These are phyloP conservation scores for Exophiala oligosperma DNA, from an alignment of 2,329 filamentous ascomycete species.

Conservation along the genomic window DNA sequence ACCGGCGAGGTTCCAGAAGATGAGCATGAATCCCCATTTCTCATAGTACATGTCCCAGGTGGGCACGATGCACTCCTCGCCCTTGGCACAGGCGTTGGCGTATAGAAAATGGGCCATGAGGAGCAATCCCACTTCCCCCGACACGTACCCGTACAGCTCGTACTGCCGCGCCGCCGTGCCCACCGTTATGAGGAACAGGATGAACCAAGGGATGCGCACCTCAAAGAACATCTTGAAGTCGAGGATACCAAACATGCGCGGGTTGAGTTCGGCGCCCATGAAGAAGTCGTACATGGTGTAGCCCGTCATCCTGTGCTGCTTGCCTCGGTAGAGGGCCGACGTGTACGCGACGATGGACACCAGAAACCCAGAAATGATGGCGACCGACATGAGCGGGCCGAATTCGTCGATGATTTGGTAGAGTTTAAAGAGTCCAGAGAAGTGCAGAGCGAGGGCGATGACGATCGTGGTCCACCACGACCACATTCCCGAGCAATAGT, in stretches of 20 bases:
- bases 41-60: slow-evolving; percentile 98
- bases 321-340: slow-evolving; percentile 76
- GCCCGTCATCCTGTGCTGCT: slow-evolving; percentile 89
- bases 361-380: slow-evolving; percentile 85
- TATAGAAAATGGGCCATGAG: slow-evolving; percentile 90
- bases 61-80: slow-evolving; percentile 84
- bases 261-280: slow-evolving; percentile 86
- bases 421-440: slow-evolving; percentile 80
- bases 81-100: slow-evolving; percentile 88
- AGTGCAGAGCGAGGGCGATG: slow-evolving; percentile 71
- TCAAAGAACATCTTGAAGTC: slow-evolving; percentile 98
- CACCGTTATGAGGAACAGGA: slow-evolving; percentile 75
- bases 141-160: slow-evolving; percentile 81
- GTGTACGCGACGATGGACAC: slow-evolving; percentile 83
- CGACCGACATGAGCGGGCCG: slow-evolving; percentile 86
- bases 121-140: slow-evolving; percentile 79
- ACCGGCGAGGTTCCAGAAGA: slow-evolving; percentile 94
- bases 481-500: slow-evolving; percentile 89
- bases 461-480: slow-evolving; percentile 86
- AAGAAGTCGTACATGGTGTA: slow-evolving; percentile 83
- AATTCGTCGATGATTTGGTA: slow-evolving; percentile 96
- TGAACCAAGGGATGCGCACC: slow-evolving; percentile 89
- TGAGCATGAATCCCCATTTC: slow-evolving; percentile 97
- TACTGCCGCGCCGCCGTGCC: slow-evolving; percentile 80
- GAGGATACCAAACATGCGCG: slow-evolving; percentile 77